These are phyloP conservation scores for Zea mays DNA, from an alignment of 176 grass and related monocot species.

Conservation along the genomic window Zm-B73-REFERENCE-NAM-5.0 NC_050098.1:25910501-25911000, in stretches of 20 bases:
- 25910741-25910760: constrained; percentile 16
- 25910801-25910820: constrained; percentile 20
- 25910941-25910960: not conserved
- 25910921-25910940: not conserved
- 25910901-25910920: not conserved
- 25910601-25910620: constrained; percentile 37
- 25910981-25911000: not conserved
- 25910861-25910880: constrained; percentile 31
- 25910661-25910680: not conserved
- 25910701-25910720: constrained; percentile 23
- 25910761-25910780: constrained; percentile 1
- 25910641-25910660: not conserved
- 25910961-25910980: not conserved
- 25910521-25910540: constrained; percentile 65
- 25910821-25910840: constrained; percentile 50
- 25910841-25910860: constrained; percentile 6
- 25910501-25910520: constrained; percentile 49
- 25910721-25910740: constrained; percentile 29
- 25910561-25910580: constrained; percentile 65
- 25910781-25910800: not conserved
- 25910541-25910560: constrained; percentile 80
- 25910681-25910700: not conserved
- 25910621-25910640: not conserved
- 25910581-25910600: constrained; percentile 39
- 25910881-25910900: constrained; percentile 2